These are phyloP conservation scores for Ramaria sp. DNA, from an alignment of 768 basidiomycete species.

Conservation along the genomic window DNA sequence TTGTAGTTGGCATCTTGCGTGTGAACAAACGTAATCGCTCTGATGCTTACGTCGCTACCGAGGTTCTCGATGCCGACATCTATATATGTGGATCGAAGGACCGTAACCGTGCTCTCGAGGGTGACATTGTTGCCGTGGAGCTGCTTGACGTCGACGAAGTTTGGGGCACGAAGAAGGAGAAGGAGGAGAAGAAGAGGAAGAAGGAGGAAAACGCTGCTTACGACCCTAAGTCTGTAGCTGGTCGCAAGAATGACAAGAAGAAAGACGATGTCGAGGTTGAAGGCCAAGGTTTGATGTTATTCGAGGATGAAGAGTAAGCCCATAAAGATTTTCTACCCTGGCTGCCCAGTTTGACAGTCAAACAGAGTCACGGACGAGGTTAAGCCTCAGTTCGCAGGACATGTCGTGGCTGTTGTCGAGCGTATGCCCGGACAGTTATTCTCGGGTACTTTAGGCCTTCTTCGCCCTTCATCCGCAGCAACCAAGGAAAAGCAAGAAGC, in stretches of 20 bases:
- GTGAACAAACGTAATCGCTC: slow-evolving; percentile 98
- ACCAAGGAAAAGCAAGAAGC: slow-evolving; percentile 99
- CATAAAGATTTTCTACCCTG: background rate
- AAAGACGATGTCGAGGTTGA: slow-evolving; percentile 99
- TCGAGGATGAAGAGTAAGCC: slow-evolving; percentile 91
- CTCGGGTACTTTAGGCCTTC: slow-evolving; percentile 89
- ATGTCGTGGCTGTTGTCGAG: slow-evolving; percentile 99
- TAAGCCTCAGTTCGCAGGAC: slow-evolving; percentile 96
- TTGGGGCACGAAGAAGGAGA: slow-evolving; percentile 99
- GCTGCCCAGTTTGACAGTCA: slow-evolving; percentile 11
- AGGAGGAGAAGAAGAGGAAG: slow-evolving; percentile 99
- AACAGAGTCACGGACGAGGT: slow-evolving; percentile 89
- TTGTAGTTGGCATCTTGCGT: slow-evolving; percentile 92
- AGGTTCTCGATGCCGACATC: slow-evolving; percentile 96
- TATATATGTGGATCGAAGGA: slow-evolving; percentile 99
- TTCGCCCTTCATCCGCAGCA: slow-evolving; percentile 92
- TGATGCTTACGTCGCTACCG: slow-evolving; percentile 97
- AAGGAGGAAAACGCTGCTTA: slow-evolving; percentile 99
- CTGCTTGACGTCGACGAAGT: slow-evolving; percentile 97
- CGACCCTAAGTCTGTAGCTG: slow-evolving; percentile 63
- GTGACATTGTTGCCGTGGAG: slow-evolving; percentile 97
- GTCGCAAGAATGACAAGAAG: slow-evolving; percentile 96
- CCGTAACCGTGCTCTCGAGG: slow-evolving; percentile 94
- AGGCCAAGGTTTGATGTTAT: slow-evolving; percentile 92
- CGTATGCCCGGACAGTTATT: slow-evolving; percentile 98